These are phyloP conservation scores for Suillus cothurnatus DNA, from an alignment of 768 basidiomycete species.

Conservation along the genomic window DNA sequence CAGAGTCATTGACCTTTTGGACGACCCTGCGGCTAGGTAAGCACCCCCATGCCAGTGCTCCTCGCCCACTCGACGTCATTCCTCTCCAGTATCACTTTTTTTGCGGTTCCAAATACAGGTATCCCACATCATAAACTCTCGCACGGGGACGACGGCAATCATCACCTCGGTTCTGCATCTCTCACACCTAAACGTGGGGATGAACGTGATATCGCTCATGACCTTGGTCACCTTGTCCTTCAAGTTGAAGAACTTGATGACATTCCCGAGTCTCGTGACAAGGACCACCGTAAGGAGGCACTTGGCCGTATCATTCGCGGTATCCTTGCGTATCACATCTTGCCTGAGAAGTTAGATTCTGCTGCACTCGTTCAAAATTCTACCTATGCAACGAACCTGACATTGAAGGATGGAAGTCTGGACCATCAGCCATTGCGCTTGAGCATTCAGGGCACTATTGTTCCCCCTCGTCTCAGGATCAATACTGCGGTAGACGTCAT, in stretches of 20 bases:
- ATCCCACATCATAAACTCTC: constrained; percentile 32
- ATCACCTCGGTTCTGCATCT: not conserved
- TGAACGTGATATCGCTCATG: constrained; percentile 11
- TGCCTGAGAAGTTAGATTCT: constrained; percentile 42
- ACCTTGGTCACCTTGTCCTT: constrained; percentile 15
- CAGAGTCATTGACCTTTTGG: constrained; percentile 39
- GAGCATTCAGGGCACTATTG: constrained; percentile 34
- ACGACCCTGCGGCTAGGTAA: constrained; percentile 41
- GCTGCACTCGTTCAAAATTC: constrained; percentile 50
- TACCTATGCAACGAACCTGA: constrained; percentile 53
- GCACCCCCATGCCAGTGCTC: constrained; percentile 5
- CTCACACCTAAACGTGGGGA: constrained; percentile 8
- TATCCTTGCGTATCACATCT: constrained; percentile 58
- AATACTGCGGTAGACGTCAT: constrained; percentile 53
- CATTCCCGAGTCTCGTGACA: constrained; percentile 45
- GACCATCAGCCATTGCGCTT: constrained; percentile 50
- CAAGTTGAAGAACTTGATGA: constrained; percentile 41
- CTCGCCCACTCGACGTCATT: constrained; percentile 1
- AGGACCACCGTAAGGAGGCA: constrained; percentile 53
- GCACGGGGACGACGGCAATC: constrained; percentile 1
- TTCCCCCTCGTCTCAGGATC: constrained; percentile 41
- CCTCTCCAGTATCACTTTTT: constrained; percentile 51
- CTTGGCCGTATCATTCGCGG: constrained; percentile 56
- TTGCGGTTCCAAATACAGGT: constrained; percentile 52
- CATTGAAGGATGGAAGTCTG: constrained; percentile 42